A percentile compares a stretch with the other conserved stretches of the same genome.
These are phyloP conservation scores for Lonicera japonica DNA, from an alignment of 129 eudicot species.

Conservation along the genomic window DNA sequence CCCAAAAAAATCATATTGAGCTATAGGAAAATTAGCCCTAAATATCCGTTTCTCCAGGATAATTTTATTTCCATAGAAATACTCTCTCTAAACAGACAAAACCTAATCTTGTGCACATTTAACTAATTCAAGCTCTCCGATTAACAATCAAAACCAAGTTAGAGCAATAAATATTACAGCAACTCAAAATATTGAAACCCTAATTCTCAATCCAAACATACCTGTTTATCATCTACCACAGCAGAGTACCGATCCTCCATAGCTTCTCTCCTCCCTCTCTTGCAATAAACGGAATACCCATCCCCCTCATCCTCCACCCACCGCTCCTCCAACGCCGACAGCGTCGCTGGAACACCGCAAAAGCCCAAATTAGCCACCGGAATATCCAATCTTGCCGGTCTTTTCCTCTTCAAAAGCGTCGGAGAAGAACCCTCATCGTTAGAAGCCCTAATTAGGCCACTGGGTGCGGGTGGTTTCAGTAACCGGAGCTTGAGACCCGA, in stretches of 20 bases:
- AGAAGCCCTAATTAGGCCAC: constrained; percentile 35
- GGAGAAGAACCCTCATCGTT: constrained; percentile 28
- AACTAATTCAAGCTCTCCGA: too few species aligned
- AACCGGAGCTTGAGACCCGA: constrained; percentile 39
- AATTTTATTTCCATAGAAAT: too few species aligned
- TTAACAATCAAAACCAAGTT: too few species aligned
- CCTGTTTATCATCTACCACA: constrained; percentile 52
- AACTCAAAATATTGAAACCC: too few species aligned
- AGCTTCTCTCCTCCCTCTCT: constrained; percentile 68
- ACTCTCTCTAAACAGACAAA: too few species aligned
- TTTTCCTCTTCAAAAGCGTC: constrained; percentile 57
- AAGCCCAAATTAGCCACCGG: constrained; percentile 42
- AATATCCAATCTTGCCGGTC: constrained; percentile 72
- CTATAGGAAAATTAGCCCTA: too few species aligned
- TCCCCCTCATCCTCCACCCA: constrained; percentile 63
- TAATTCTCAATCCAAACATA: constrained; percentile 8
- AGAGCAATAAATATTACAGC: too few species aligned
- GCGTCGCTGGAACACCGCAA: constrained; percentile 15
- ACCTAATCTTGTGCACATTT: too few species aligned
- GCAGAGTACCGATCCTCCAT: constrained; percentile 91
- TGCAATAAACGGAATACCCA: constrained; percentile 81
- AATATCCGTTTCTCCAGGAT: too few species aligned
- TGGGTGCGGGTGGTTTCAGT: constrained; percentile 41
- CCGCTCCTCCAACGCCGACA: constrained; percentile 18
- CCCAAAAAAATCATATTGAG: too few species aligned